Evolutionary conservation across 768 basidiomycete genomes (phyloP), one percentile per base, ranked within the genome.

Genomic region (Phaeolepiota aurea): DNA sequence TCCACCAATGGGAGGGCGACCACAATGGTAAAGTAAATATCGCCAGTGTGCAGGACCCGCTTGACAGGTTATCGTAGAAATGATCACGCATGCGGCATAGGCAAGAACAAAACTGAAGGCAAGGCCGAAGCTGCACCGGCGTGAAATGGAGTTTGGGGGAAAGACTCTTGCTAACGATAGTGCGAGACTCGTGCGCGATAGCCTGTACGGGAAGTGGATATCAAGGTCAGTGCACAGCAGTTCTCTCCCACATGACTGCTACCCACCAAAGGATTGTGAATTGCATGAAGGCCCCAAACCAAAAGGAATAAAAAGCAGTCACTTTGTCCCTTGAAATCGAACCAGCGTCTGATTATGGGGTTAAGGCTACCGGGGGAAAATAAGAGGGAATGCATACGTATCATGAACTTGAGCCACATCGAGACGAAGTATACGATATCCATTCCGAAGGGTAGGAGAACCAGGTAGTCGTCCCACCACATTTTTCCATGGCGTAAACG

Each of bases 381-480:
- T 20, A n/a, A 38, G 9, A 31, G 28, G 9, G 28, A 14, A 23
- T 38, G 12, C 39, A 31, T 31, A 40, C n/a, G n/a, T n/a, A n/a
- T n/a, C n/a, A n/a, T 15, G 10, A 42, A 31, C 10, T 41, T 20
- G 13, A 40, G 21, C 39, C 39, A 40, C n/a, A 40, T 13, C 13
- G 13, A 15, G 3, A 25, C 23, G 7, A 40, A n/a, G 19, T 40
- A 11, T 15, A 16, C 11, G 3, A 40, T 30, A 9, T 40, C 22
- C 18, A 40, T 7, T 7, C 3, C 23, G 11, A 23, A 19, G 14
- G 39, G 23, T 10, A 40, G 9, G 14, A 40, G 28, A 7, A 23
- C 28, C n/a, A 23, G 13, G 28, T 31, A 40, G 30, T 40, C 39
- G 19, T 40, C 39, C 39, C 39, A 40, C 39, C 39, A 40, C 16